Percentiles rank a stretch among this genome's conserved stretches.
These are phyloP conservation scores for Laburnicola sp. DNA, from an alignment of 2,329 filamentous ascomycete species.

Conservation along the genomic window DNA sequence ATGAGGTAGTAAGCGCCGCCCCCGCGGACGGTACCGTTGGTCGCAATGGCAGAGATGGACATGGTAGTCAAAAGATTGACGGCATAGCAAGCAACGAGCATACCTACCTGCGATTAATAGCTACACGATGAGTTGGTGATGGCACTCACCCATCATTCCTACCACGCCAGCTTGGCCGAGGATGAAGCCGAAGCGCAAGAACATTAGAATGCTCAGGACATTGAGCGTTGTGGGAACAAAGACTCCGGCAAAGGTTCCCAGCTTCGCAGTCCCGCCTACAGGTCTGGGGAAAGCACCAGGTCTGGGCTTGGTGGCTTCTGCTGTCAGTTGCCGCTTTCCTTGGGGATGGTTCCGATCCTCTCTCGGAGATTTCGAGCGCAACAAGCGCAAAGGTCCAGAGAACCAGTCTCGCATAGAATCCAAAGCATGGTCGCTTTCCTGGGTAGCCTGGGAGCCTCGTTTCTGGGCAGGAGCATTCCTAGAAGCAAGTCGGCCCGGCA, in stretches of 20 bases:
- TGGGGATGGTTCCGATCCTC: conserved; percentile 13
- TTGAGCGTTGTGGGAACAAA: conserved; percentile 89
- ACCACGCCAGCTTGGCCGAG: conserved; percentile 77
- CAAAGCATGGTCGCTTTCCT: conserved; percentile 26
- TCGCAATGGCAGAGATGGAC: conserved; percentile 85
- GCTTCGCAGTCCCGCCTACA: conserved; percentile 59
- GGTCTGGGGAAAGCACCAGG: conserved; percentile 46
- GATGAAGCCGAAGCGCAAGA: conserved; percentile 83
- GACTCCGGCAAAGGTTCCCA: conserved; percentile 68
- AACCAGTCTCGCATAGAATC: conserved; percentile 31
- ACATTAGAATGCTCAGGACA: conserved; percentile 89
- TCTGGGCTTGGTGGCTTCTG: conserved; percentile 33
- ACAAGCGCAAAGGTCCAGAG: conserved; percentile 22
- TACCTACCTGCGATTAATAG: conserved; percentile 52
- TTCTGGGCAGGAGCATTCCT: conserved; percentile 7
- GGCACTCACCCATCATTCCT: conserved; percentile 71
- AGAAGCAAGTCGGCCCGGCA: conserved; percentile 14
- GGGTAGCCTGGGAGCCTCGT: conserved; percentile 8
- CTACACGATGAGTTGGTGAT: conserved; percentile 18
- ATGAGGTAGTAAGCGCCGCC: conserved; percentile 90
- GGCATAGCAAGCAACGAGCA: conserved; percentile 66
- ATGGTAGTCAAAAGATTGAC: conserved; percentile 84
- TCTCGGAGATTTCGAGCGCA: conserved; percentile 14
- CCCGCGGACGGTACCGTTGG: conserved; percentile 84
- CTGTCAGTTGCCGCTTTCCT: conserved; percentile 28